Evolutionary conservation across 2,329 filamentous ascomycete species (phyloP).

Genomic region (Pseudogymnoascus sp.): DNA sequence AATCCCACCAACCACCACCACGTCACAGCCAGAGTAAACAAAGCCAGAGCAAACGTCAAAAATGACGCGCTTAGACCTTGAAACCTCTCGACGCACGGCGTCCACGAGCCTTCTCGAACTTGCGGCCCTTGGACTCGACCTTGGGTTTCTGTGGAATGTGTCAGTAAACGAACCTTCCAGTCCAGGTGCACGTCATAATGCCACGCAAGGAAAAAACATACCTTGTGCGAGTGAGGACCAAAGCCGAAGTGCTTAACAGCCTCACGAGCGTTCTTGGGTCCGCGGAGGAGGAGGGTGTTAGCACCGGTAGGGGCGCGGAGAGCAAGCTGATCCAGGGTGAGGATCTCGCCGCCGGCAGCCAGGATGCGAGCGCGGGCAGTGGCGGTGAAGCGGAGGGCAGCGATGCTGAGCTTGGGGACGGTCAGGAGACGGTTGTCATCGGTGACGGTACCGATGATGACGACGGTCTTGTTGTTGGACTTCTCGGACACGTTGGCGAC

Average conservation of each 20-base stretch:
- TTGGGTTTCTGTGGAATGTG: constrained; percentile 70
- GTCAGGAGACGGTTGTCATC: constrained; percentile 92
- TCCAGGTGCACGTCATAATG: neutral
- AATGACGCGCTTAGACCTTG: constrained; percentile 75
- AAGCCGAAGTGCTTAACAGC: constrained; percentile 99
- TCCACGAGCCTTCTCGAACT: constrained; percentile 99
- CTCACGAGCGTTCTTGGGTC: constrained; percentile 97
- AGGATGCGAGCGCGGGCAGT: constrained; percentile 89
- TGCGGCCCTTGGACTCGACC: constrained; percentile 96
- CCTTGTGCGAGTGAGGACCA: constrained; percentile 96
- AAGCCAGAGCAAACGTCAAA: neutral
- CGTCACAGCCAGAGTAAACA: neutral
- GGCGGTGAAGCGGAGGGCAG: constrained; percentile 92
- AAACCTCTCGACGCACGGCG: constrained; percentile 97
- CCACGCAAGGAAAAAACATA: constrained; percentile 39
- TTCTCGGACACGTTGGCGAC: constrained; percentile 60
- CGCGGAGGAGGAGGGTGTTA: constrained; percentile 95
- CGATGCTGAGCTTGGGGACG: constrained; percentile 87
- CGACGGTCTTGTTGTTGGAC: constrained; percentile 74
- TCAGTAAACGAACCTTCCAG: constrained; percentile 28
- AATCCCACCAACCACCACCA: neutral
- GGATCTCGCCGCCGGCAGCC: constrained; percentile 87
- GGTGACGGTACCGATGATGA: constrained; percentile 90
- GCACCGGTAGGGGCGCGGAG: constrained; percentile 89
- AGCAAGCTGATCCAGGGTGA: constrained; percentile 96